These are phyloP conservation scores for Phaeosphaeriaceae sp. DNA, from an alignment of 2,329 filamentous ascomycete species.

Conservation along the genomic window DNA sequence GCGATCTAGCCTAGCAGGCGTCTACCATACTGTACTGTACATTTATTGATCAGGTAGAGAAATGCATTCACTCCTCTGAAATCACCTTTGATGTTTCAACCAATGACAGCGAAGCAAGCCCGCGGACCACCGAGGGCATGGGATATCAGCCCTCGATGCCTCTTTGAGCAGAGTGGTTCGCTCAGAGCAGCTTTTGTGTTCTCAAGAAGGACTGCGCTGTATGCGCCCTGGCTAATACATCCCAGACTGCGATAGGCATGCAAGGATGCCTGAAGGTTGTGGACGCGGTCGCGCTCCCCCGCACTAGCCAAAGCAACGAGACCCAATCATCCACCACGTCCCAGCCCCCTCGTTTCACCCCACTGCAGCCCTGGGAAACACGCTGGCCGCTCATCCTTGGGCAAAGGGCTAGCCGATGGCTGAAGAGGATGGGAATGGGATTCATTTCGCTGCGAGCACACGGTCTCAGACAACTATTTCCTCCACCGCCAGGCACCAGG, in stretches of 20 bases:
- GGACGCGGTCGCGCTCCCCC: constrained; percentile 16
- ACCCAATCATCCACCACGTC: constrained; percentile 29
- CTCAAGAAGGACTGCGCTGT: background rate
- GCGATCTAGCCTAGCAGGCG: background rate
- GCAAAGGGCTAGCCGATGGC: constrained; percentile 19
- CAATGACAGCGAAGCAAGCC: constrained; percentile 16
- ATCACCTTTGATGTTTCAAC: background rate
- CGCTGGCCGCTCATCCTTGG: constrained; percentile 27
- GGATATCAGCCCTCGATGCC: background rate
- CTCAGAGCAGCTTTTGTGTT: background rate
- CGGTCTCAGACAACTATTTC: constrained; percentile 11
- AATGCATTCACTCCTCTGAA: background rate
- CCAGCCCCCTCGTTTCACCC: constrained; percentile 44
- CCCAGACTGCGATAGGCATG: constrained; percentile 4
- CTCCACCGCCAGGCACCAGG: constrained; percentile 34
- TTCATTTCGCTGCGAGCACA: constrained; percentile 15
- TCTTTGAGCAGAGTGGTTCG: background rate
- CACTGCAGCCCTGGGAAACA: constrained; percentile 30
- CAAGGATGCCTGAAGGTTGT: constrained; percentile 11
- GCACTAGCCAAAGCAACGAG: constrained; percentile 18
- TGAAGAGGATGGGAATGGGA: constrained; percentile 8
- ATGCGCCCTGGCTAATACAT: background rate
- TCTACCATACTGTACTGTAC: background rate
- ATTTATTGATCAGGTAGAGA: background rate
- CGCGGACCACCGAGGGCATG: constrained; percentile 5